A percentile compares a stretch with the other conserved stretches of the same genome.
These are phyloP conservation scores for Ascoidea asiatica DNA, from an alignment of 805 yeast genomes.

Conservation along the genomic window DNA sequence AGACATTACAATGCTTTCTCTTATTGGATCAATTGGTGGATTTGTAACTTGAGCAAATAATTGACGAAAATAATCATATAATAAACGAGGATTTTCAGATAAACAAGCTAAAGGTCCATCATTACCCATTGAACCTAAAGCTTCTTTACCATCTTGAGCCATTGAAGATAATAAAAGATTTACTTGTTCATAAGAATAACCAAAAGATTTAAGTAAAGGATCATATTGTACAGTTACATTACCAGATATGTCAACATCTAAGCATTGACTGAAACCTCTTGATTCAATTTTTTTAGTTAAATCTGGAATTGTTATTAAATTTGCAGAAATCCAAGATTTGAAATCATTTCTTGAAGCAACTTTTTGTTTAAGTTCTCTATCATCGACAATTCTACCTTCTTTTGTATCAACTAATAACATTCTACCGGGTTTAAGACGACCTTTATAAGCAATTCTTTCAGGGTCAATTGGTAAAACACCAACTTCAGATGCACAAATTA, in stretches of 20 bases:
- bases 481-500: conserved; percentile 96
- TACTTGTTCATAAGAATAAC: conserved; percentile 90
- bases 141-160: conserved; percentile 88
- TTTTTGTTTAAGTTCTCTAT: conserved; percentile 67
- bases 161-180: conserved; percentile 77
- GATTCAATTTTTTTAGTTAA: conserved; percentile 43
- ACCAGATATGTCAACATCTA: conserved; percentile 15
- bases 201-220: conserved; percentile 74
- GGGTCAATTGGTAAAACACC: conserved; percentile 91
- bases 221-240: conserved; percentile 54
- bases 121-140: conserved; percentile 97
- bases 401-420: conserved; percentile 91
- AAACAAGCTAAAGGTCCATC: conserved; percentile 92
- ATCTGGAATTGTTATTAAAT: conserved; percentile 74
- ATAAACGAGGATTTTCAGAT: conserved; percentile 79
- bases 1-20: conserved; percentile 95
- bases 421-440: conserved; percentile 91
- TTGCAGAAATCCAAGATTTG: conserved; percentile 85
- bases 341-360: conserved; percentile 81
- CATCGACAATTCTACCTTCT: conserved; percentile 87
- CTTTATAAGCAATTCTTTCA: conserved; percentile 72
- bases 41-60: conserved; percentile 96
- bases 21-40: conserved; percentile 97
- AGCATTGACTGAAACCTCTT: conserved; percentile 18
- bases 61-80: conserved; percentile 91